Evolutionary conservation across 2,329 filamentous ascomycete species (phyloP), one percentile per base, ranked within the genome.

Genomic region (Neonectria coccinea): DNA sequence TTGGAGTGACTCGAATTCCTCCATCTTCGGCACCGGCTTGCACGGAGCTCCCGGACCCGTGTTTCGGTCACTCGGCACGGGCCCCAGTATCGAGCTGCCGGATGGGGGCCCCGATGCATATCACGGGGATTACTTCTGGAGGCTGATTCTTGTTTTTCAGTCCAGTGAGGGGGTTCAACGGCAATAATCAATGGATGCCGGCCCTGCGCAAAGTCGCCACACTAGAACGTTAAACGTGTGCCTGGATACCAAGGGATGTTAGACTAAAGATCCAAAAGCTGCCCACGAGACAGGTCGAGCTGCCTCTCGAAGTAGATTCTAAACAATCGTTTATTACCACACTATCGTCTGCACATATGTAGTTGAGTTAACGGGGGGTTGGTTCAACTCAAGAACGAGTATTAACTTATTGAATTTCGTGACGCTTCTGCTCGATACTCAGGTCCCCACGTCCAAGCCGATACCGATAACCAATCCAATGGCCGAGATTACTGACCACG

Each of bases 401-500:
- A n/a, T 10, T 18, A 10, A 31, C 27, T 29, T 11, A 25, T 16
- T 18, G 27, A 25, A 14, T n/a, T n/a, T 18, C n/a, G 45, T 9
- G n/a, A 48, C 12, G 29, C 4, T 6, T 48, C 25, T 31, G 31
- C 20, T 42, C 18, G 31, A 27, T 20, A 54, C 25, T 14, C 16
- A 29, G 16, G 47, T 29, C 51, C 11, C 41, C 44, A 55, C 52
- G 27, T n/a, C 16, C 45, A 9, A 6, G 41, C n/a, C 14, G 22
- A 36, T 16, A 20, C n/a, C 14, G 22, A 36, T 16, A 20, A 22
- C 52, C 59, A 56, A 62, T 62, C 51, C 52, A 51, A 33, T 25
- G 16, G 45, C 11, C 50, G 16, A 52, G 52, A 45, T 62, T 62
- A 56, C 33, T 27, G 59, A 52, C 11, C 7, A 3, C 11, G 22